A percentile compares a stretch with the other conserved stretches of the same genome.
Conservation (phyloP, 2,329 filamentous ascomycete genomes). For the Colletotrichum caudatum region DNA sequence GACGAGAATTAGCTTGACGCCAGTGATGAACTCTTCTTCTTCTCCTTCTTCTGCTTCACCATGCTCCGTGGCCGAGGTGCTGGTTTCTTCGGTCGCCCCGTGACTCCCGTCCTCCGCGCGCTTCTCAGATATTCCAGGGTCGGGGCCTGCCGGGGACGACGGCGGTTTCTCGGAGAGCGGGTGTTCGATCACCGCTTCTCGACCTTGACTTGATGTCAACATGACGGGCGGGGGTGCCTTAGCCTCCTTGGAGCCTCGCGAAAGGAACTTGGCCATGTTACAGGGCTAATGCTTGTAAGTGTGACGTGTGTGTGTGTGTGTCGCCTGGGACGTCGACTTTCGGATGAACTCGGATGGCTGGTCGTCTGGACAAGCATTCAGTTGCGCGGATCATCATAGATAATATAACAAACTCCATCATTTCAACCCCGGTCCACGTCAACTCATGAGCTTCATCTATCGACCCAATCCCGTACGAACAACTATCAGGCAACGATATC, state of each 20-base stretch:
- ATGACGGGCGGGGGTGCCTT: neutral
- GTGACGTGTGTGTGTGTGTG: neutral
- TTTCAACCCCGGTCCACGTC: neutral
- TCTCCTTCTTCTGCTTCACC: constrained; percentile 4
- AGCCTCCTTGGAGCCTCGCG: neutral
- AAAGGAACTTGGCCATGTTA: neutral
- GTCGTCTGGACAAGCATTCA: neutral
- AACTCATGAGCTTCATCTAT: neutral
- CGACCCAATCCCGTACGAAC: neutral
- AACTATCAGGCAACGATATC: neutral
- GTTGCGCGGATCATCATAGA: neutral
- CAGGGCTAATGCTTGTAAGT: too few relatives aligned
- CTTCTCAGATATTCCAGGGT: neutral
- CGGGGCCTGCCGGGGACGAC: neutral
- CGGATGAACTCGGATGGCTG: neutral
- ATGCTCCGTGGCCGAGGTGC: neutral
- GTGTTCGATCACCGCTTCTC: neutral
- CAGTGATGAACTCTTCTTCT: constrained; percentile 46
- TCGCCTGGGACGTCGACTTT: neutral
- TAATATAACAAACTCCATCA: neutral
- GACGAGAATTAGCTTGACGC: constrained; percentile 51
- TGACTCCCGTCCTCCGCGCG: neutral
- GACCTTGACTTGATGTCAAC: neutral
- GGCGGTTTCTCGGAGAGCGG: neutral
- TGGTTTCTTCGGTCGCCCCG: neutral